Conservation (phyloP, 331 rosid species). For the Ulmus americana region DNA sequence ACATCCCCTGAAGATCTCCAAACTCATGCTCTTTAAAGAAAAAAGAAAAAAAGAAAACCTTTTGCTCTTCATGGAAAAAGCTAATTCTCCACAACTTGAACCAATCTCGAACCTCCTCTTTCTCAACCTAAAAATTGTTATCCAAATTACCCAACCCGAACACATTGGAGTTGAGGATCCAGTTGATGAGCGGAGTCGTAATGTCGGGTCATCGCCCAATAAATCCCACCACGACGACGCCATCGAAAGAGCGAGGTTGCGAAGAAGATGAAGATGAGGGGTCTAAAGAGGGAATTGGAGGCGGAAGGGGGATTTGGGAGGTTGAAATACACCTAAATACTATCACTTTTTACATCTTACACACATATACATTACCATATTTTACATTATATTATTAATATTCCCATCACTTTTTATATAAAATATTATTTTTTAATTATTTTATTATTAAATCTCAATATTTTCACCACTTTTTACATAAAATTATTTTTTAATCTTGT, state of each 20-base stretch:
- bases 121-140: constrained; percentile 34
- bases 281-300: too few species aligned
- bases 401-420: too few species aligned
- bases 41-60: constrained; percentile 59
- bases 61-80: constrained; percentile 51
- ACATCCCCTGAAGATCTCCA: constrained; percentile 77
- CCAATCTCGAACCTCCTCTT: constrained; percentile 58
- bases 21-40: constrained; percentile 58
- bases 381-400: too few species aligned
- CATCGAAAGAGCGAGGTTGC: constrained; percentile 41
- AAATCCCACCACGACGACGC: constrained; percentile 78
- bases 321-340: too few species aligned
- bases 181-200: constrained; percentile 64
- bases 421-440: too few species aligned
- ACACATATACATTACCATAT: too few species aligned
- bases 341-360: too few species aligned
- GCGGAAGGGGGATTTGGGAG: too few species aligned
- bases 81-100: constrained; percentile 56
- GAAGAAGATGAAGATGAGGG: constrained; percentile 23
- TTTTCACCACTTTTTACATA: too few species aligned
- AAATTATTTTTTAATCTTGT: too few species aligned
- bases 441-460: too few species aligned
- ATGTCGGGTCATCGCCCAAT: constrained; percentile 42
- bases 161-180: constrained; percentile 58
- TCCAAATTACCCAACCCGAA: constrained; percentile 75